Evolutionary conservation across 1,139 yeast genomes (phyloP).

Genomic region (Taphrina wiesneri): DNA sequence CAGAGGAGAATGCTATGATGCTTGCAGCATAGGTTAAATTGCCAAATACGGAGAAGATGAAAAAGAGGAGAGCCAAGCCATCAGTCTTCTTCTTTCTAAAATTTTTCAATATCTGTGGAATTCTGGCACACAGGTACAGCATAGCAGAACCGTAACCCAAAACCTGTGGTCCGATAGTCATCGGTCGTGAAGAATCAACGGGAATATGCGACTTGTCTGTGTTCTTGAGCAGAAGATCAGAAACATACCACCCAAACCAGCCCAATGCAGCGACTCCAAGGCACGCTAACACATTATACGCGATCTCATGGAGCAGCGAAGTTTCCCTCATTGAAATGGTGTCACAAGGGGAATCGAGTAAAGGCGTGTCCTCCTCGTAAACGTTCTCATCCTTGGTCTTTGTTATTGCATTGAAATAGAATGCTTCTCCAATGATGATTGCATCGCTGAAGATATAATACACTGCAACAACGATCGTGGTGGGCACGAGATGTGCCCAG

Average conservation of each 20-base stretch:
- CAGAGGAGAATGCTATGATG: conserved; percentile 49
- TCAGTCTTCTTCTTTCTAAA: conserved; percentile 67
- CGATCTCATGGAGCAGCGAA: background rate
- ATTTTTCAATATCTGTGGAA: conserved; percentile 77
- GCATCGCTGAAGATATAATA: conserved; percentile 88
- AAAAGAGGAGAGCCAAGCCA: conserved; percentile 69
- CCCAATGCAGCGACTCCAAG: conserved; percentile 13
- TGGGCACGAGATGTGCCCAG: conserved; percentile 72
- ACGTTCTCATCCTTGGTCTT: background rate
- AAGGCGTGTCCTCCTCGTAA: background rate
- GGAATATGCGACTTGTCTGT: conserved; percentile 33
- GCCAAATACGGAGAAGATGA: conserved; percentile 74
- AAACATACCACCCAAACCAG: conserved; percentile 35
- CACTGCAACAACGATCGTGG: conserved; percentile 72
- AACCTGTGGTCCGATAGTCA: conserved; percentile 55
- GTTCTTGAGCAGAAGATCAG: conserved; percentile 21
- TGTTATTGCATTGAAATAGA: conserved; percentile 49
- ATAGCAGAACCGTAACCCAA: conserved; percentile 72
- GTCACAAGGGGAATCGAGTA: conserved; percentile 1
- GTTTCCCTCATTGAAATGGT: background rate
- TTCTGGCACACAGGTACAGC: conserved; percentile 71
- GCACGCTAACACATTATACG: conserved; percentile 13
- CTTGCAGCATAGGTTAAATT: conserved; percentile 76
- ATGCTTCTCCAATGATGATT: conserved; percentile 61
- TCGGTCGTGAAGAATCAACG: conserved; percentile 39